phyloP scores from a whole-genome alignment of 176 grass and related monocot species.

The Oryza nivara region DNA sequence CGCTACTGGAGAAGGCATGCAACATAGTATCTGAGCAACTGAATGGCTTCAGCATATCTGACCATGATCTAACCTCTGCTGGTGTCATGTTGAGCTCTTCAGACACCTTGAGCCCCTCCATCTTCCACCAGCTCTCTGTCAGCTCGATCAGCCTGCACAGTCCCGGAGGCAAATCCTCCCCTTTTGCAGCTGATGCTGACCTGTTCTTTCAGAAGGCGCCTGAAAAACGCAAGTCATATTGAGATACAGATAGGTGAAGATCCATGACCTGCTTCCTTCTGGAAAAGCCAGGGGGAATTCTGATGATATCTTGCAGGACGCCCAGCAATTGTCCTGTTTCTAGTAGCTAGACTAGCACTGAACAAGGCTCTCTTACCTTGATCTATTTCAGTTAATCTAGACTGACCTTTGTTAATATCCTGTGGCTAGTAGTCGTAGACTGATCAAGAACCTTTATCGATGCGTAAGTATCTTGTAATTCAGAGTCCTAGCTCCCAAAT shows the following conservation, averaged over 20 bases:
- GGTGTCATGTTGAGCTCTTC: slow-evolving; percentile 37
- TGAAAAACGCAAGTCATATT: slow-evolving; percentile 58
- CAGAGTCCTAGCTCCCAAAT: neutral
- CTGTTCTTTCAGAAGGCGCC: slow-evolving; percentile 52
- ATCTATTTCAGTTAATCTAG: slow-evolving; percentile 9
- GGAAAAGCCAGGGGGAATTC: neutral
- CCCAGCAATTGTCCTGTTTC: neutral
- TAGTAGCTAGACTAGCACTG: neutral
- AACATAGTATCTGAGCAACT: slow-evolving; percentile 81
- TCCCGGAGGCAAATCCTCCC: slow-evolving; percentile 43
- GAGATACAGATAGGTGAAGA: neutral
- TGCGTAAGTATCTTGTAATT: slow-evolving; percentile 9
- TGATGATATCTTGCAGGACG: neutral
- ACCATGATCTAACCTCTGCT: slow-evolving; percentile 44
- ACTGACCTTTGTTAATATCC: slow-evolving; percentile 24
- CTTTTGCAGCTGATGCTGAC: slow-evolving; percentile 32
- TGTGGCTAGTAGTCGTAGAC: neutral
- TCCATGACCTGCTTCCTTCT: neutral
- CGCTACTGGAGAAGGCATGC: slow-evolving; percentile 72
- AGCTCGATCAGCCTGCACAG: slow-evolving; percentile 59
- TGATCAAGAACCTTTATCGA: slow-evolving; percentile 17
- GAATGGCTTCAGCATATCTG: slow-evolving; percentile 46
- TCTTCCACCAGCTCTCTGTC: slow-evolving; percentile 60
- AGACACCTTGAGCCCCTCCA: slow-evolving; percentile 53
- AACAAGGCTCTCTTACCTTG: neutral